These are phyloP conservation scores for Axilococcus clingmanii DNA, from an alignment of 139 green algal genomes.

Conservation along the genomic window DNA sequence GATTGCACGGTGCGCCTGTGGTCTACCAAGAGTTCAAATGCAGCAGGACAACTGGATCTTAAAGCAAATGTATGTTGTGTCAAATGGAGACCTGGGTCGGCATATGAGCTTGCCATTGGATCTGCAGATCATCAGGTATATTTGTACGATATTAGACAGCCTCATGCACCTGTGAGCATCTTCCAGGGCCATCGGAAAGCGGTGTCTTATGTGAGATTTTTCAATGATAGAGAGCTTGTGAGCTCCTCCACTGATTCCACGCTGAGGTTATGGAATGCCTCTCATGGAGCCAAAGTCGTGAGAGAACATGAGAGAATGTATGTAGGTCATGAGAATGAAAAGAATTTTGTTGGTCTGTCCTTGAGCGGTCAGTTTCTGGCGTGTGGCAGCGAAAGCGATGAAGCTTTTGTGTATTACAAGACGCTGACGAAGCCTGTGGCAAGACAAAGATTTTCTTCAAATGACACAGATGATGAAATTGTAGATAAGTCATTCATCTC, in stretches of 20 bases:
- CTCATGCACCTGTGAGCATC: conserved; percentile 19
- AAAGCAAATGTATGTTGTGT: conserved; percentile 84
- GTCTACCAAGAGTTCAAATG: conserved; percentile 19
- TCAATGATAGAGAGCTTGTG: conserved; percentile 52
- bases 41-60: conserved; percentile 36
- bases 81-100: conserved; percentile 52
- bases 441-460: neutral
- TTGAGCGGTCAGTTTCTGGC: conserved; percentile 68
- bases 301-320: conserved; percentile 31
- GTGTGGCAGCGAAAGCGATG: conserved; percentile 70
- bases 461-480: conserved; percentile 2
- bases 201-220: conserved; percentile 87
- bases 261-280: conserved; percentile 49
- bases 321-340: conserved; percentile 79
- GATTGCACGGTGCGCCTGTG: conserved; percentile 85
- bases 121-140: conserved; percentile 68
- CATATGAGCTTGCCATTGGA: conserved; percentile 72
- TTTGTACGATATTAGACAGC: conserved; percentile 64
- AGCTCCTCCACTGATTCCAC: conserved; percentile 85
- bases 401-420: conserved; percentile 65
- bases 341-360: conserved; percentile 91
- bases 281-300: neutral
- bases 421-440: conserved; percentile 39
- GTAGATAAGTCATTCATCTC: conserved; percentile 50
- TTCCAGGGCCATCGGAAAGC: conserved; percentile 58